A percentile compares a stretch with the other conserved stretches of the same genome.
Evolutionary conservation across 139 green algal genomes (phyloP).

Genomic region (Picochlorum sp.): DNA sequence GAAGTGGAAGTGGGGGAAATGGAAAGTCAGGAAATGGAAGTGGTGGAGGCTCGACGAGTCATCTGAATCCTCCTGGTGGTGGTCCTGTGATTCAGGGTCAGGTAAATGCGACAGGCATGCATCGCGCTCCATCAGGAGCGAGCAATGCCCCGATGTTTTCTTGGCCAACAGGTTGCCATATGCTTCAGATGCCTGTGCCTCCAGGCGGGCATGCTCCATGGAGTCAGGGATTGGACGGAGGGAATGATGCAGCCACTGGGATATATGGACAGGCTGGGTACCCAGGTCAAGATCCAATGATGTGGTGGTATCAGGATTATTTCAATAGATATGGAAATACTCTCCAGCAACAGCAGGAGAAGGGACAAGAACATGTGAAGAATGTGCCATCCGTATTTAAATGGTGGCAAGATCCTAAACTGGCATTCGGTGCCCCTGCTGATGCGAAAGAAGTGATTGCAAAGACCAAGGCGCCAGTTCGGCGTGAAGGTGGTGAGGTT

Average conservation of each 20-base stretch:
- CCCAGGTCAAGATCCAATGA: conserved; percentile 17
- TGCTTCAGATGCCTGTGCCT: background rate
- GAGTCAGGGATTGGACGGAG: background rate
- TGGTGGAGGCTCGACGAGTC: conserved; percentile 21
- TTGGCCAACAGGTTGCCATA: background rate
- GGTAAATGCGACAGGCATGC: background rate
- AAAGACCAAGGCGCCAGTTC: background rate
- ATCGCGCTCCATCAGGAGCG: conserved; percentile 9
- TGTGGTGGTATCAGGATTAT: conserved; percentile 30
- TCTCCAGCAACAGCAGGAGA: conserved; percentile 10
- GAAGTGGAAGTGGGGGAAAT: conserved; percentile 14
- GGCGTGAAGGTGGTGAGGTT: conserved; percentile 11
- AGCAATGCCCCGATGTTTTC: conserved; percentile 9
- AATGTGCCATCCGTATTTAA: background rate
- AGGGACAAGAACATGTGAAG: background rate
- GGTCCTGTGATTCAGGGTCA: conserved; percentile 1
- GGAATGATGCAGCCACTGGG: background rate
- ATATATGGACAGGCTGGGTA: background rate
- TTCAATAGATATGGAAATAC: conserved; percentile 7
- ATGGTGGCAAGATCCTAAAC: conserved; percentile 25
- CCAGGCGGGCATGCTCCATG: background rate
- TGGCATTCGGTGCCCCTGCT: conserved; percentile 20
- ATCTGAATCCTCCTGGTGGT: conserved; percentile 1
- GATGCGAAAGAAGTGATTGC: conserved; percentile 8
- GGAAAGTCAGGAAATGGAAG: conserved; percentile 4